Evolutionary conservation across 2,329 filamentous ascomycete species (phyloP), one percentile per base, ranked within the genome.

Genomic region (Emmonsiellopsis sp.): DNA sequence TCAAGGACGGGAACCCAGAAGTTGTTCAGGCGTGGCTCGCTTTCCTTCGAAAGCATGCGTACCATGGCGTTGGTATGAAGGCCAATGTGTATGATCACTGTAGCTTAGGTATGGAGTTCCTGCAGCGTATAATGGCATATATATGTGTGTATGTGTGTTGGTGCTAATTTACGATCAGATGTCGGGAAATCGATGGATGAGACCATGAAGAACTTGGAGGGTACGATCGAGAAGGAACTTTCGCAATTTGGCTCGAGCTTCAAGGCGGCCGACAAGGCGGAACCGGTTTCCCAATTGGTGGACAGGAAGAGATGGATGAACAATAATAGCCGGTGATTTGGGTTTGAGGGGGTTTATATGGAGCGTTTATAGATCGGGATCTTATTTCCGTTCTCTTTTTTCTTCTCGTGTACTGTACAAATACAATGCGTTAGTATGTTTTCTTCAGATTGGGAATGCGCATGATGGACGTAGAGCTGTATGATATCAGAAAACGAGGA

Each of bases 31-130:
- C 91, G 32, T 98, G 93, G 93, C 75, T 98, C 55, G 90, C 89
- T 0, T 97, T 95, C 67, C 70, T 98, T 65, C 82, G 87, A 65
- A 95, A 95, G 72, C 86, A 96, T 67, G 88, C 90, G 42, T 95
- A 93, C 68, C 88, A 94, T 61, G 93, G 93, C n/a, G 85, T 97
- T 42, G 93, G 93, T 63, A 94, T 98, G 90, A 98, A 98, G 79
- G 93, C 93, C 51, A 96, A 98, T 68, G 81, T 97, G 49, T 98
- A 87, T 84, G 88, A 95, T 66, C 91, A 88, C 70, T 83, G 86
- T 63, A 79, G 80, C 54, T 67, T 91, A 55, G 85, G 86, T 86
- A 78, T 58, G 71, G 58, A 59, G 43, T 36, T n/a, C 37, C 39
- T 14, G 3, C 21, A 27, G 21, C 6, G n/a, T 9, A 21, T 39